Base-by-base conservation (phyloP, 768 basidiomycete genomes). In the Agaricus blazei region DNA sequence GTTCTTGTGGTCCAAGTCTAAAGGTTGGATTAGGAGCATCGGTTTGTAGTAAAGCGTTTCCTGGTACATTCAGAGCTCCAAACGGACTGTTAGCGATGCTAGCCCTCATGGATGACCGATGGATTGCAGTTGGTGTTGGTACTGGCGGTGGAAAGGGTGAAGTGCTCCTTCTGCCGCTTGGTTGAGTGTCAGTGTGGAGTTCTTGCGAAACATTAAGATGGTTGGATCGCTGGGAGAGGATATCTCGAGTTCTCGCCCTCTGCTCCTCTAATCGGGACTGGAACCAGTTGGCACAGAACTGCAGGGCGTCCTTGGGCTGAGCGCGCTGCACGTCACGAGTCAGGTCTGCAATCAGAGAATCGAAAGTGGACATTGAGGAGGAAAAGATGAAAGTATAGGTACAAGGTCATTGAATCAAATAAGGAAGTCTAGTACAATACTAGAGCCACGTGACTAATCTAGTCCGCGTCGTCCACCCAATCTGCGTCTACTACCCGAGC, bases 221-320 rank as follows among this genome's bases (percentile, higher is more conserved):
- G 53, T 73, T 70, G 40, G 76, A 69, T 48, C 80, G 80, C 48
- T 77, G 80, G 1, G 80, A 68, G 27, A 88, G 77, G 34, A 79
- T 68, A 72, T 90, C 84, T 60, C 91, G 79, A 24, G 81, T 83
- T 59, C 87, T 81, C 43, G 82, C 78, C 54, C 93, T 80, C 65
- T 95, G 93, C 65, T 93, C 89, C 60, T 93, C 88, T 48, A 95
- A 77, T 53, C 90, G 83, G 58, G 81, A 79, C 67, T 94, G 90
- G 72, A 98, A 98, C 94, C 94, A 98, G 64, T 86, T 93, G 46
- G 95, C 85, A 64, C 88, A 91, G 70, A 88, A 93, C 71, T 98
- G 96, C 45, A 97, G 85, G 3, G 87, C 83, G 66, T 98, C 96
- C 63, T 82, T 85, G 23, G 96, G 94, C 68, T 93, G 90, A 3